Base-by-base conservation (phyloP, 2,329 filamentous ascomycete genomes). In the Daldinia eschscholtzii region DNA sequence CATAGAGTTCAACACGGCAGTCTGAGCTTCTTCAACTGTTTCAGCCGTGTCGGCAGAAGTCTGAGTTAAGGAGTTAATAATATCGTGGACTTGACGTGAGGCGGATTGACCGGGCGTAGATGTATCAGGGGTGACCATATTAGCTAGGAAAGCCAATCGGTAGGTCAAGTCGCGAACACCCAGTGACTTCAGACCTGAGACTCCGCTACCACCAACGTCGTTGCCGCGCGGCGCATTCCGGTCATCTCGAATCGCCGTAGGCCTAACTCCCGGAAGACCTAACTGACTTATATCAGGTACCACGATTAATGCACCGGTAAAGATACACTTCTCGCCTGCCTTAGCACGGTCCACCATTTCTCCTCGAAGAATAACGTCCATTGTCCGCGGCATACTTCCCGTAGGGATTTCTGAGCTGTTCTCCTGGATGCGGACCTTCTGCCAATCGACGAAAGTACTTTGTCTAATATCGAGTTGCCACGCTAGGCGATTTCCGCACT, bases 401-500 rank as follows among this genome's bases (percentile, higher is more conserved):
- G 96, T 99, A 0, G 96, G 96, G 41, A 99, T 99, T 79, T 99
- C 96, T 3, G 95, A 95, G 73, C 94, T 97, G 83, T 98, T 99
- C 81, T 99, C 96, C 81, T 99, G 96, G 69, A 98, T 93, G 70
- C 97, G 92, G 26, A 98, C 94, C 80, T 98, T 98, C 79, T 99
- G 96, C 96, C 96, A 99, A 82, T 99, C 96, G 69, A 99, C 92
- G 79, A 99, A 99, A 0, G 94, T 98, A 80, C 94, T 98, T 80
- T 97, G 95, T 48, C 93, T 88, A 76, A 99, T 98, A 75, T 99
- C 95, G n/a, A 99, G 83, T 72, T 94, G 90, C 96, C 96, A 99
- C n/a, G 92, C 93, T 65, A 91, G 84, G 28, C 96, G 91, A 82
- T 99, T 99, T 75, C 91, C 91, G 79, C 96, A 99, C 6, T 88